These are phyloP conservation scores for Aegilops tauschii DNA, from an alignment of 176 grass and related monocot species.

Conservation along the genomic window DNA sequence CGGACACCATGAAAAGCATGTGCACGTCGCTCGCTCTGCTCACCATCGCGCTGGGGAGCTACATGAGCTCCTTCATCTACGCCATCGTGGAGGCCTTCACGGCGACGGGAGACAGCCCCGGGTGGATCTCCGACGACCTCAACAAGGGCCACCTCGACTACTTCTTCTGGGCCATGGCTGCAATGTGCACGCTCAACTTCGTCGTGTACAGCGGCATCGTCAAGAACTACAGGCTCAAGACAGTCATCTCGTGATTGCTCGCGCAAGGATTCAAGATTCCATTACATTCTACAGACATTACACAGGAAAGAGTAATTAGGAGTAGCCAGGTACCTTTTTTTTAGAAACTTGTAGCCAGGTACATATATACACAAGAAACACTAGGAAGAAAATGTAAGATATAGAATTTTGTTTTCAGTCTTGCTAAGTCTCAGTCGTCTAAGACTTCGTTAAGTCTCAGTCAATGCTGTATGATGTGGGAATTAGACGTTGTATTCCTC, in stretches of 20 bases:
- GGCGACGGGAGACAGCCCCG: conserved; percentile 21
- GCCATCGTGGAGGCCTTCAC: conserved; percentile 48
- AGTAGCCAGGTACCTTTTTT: no score
- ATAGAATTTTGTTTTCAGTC: no score
- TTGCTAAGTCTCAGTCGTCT: no score
- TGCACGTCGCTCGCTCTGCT: conserved; percentile 77
- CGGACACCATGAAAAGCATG: conserved; percentile 85
- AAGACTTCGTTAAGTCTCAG: no score
- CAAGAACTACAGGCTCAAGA: conserved; percentile 70
- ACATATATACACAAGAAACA: no score
- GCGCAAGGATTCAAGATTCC: not conserved
- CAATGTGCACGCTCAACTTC: conserved; percentile 62
- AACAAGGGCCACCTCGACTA: conserved; percentile 82
- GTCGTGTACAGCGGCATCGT: conserved; percentile 52
- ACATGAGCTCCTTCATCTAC: conserved; percentile 79
- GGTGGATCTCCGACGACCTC: conserved; percentile 82
- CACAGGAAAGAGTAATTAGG: no score
- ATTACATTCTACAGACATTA: not conserved
- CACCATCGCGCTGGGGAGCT: conserved; percentile 67
- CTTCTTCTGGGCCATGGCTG: conserved; percentile 62
- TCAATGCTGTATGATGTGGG: no score
- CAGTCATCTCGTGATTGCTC: conserved; percentile 31
- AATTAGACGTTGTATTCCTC: no score
- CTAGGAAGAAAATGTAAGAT: no score
- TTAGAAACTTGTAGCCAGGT: no score